These are phyloP conservation scores for Myxozyma nipponensis DNA, from an alignment of 805 yeast species.

Conservation along the genomic window DNA sequence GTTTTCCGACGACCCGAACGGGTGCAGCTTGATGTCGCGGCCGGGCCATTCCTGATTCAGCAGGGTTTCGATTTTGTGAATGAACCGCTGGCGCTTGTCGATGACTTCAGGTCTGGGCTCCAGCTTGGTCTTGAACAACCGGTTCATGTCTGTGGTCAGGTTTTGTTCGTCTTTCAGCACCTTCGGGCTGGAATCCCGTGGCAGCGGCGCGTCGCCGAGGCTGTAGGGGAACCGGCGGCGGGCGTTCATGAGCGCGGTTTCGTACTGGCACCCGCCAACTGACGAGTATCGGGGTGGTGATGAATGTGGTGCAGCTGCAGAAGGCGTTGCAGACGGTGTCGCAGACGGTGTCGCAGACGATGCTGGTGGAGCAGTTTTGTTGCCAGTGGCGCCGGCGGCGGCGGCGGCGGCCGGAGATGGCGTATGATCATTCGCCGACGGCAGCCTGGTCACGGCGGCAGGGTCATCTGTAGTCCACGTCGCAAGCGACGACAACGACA, in stretches of 20 bases:
- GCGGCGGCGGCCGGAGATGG: too few relatives aligned
- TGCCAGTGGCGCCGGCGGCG: too few relatives aligned
- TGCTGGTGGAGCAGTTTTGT: too few relatives aligned
- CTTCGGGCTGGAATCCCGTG: neutral
- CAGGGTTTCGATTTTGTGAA: conserved; percentile 23
- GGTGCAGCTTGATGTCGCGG: conserved; percentile 16
- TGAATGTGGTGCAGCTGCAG: neutral
- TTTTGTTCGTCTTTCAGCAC: conserved; percentile 7
- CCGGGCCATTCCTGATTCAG: conserved; percentile 28
- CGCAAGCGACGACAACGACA: too few relatives aligned
- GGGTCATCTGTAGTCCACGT: too few relatives aligned
- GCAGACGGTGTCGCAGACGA: too few relatives aligned
- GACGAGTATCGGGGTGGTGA: neutral
- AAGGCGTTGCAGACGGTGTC: too few relatives aligned
- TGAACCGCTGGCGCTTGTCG: conserved; percentile 14
- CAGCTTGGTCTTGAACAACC: conserved; percentile 10
- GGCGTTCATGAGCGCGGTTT: conserved; percentile 26
- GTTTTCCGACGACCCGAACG: conserved; percentile 31
- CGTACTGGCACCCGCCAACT: conserved; percentile 19
- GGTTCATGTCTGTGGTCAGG: conserved; percentile 20
- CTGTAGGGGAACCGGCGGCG: conserved; percentile 30
- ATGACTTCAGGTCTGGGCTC: conserved; percentile 21
- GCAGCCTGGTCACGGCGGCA: neutral
- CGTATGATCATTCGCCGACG: neutral
- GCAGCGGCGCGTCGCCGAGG: conserved; percentile 24